Percentiles rank a stretch among this genome's conserved stretches.
Conservation (phyloP, 192 early-diverging fungal genomes). For the Kappamyces sp. region DNA sequence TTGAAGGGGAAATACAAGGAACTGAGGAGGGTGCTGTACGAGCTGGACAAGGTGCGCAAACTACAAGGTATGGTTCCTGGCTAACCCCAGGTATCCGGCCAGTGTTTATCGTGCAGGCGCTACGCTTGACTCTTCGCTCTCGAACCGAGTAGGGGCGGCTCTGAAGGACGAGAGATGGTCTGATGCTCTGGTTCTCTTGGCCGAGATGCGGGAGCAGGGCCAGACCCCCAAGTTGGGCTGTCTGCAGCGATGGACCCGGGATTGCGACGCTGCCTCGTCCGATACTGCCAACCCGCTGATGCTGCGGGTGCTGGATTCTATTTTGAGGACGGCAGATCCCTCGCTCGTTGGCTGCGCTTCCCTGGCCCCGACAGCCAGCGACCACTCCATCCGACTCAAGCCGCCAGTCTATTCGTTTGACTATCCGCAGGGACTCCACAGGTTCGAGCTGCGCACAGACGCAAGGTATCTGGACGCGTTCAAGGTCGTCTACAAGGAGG, state of each 20-base stretch:
- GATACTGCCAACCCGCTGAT: conserved; percentile 40
- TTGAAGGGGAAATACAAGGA: conserved; percentile 1
- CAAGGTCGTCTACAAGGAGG: conserved; percentile 45
- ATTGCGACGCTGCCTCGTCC: conserved; percentile 55
- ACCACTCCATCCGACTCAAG: too few species aligned
- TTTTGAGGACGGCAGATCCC: conserved; percentile 59
- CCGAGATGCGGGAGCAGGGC: conserved; percentile 45
- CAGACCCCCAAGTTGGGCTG: conserved; percentile 52
- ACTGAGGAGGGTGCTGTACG: not conserved
- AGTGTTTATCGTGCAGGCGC: conserved; percentile 18
- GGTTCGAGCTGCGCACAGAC: too few species aligned
- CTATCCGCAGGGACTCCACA: too few species aligned
- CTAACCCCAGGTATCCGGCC: too few species aligned
- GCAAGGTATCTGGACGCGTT: too few species aligned
- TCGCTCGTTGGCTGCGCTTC: too few species aligned
- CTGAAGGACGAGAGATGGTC: conserved; percentile 48
- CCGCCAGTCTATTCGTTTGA: too few species aligned
- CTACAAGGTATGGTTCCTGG: too few species aligned
- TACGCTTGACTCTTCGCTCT: conserved; percentile 23
- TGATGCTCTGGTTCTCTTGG: conserved; percentile 45
- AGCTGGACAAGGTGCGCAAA: not conserved
- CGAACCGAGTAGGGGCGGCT: conserved; percentile 44
- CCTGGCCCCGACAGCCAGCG: too few species aligned
- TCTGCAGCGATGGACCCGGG: conserved; percentile 63
- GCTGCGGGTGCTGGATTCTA: conserved; percentile 53